phyloP scores from a whole-genome alignment of 2,329 filamentous ascomycete species.

The Beauveria medogensis region DNA sequence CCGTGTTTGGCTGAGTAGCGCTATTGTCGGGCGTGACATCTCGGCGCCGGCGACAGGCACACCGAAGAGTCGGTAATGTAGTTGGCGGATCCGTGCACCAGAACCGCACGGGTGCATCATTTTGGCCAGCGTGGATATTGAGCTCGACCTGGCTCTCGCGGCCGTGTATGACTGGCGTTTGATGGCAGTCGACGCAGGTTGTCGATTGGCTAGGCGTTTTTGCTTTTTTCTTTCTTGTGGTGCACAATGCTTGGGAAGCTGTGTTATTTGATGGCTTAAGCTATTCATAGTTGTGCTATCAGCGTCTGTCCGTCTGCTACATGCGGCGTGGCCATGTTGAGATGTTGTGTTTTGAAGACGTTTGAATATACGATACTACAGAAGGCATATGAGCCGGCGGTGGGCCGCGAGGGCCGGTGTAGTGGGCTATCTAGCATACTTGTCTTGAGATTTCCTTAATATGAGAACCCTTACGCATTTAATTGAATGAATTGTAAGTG shows the following conservation, averaged over 20 bases:
- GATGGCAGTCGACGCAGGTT: conserved; percentile 1
- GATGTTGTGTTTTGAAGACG: not conserved
- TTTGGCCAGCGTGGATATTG: not conserved
- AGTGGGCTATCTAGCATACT: conserved; percentile 4
- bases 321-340: not conserved
- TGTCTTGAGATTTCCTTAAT: conserved; percentile 1
- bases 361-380: conserved; percentile 8
- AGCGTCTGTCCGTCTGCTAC: not conserved
- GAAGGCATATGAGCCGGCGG: not conserved
- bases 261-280: not conserved
- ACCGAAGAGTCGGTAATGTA: not conserved
- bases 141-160: not conserved
- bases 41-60: not conserved
- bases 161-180: conserved; percentile 4
- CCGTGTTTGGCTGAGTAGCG: not conserved
- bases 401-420: not conserved
- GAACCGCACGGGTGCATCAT: conserved; percentile 2
- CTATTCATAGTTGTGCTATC: not conserved
- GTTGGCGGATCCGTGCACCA: not conserved
- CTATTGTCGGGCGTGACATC: not conserved
- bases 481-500: not conserved
- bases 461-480: not conserved
- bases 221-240: not conserved
- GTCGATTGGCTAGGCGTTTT: conserved; percentile 9
- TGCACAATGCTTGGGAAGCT: not conserved